A percentile compares a stretch with the other conserved stretches of the same genome.
Evolutionary conservation across 2,329 filamentous ascomycete genomes (phyloP).

Genomic region (Curvularia lunata): DNA sequence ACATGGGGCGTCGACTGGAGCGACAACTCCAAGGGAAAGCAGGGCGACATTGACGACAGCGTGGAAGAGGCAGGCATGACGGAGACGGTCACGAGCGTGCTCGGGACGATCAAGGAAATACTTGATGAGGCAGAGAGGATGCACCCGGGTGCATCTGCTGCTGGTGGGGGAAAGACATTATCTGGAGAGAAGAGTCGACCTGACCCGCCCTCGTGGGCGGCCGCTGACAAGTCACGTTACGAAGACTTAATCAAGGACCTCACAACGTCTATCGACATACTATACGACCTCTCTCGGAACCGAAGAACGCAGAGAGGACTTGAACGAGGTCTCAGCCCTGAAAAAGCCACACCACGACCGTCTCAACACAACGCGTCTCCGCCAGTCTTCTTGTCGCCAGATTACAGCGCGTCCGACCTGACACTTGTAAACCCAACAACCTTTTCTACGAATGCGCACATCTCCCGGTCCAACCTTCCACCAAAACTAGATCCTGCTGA

Average conservation of each 20-base stretch:
- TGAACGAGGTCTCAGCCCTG: conserved; percentile 25
- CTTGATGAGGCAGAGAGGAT: conserved; percentile 77
- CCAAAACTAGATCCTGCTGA: conserved; percentile 53
- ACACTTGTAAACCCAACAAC: conserved; percentile 54
- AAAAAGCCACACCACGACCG: conserved; percentile 30
- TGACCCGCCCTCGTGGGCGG: conserved; percentile 51
- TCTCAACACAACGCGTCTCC: conserved; percentile 22
- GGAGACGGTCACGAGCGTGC: conserved; percentile 78
- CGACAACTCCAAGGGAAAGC: conserved; percentile 64
- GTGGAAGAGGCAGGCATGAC: conserved; percentile 71
- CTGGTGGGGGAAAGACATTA: conserved; percentile 40
- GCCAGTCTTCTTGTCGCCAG: conserved; percentile 40
- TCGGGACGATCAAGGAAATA: conserved; percentile 81
- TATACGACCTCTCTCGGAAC: conserved; percentile 77
- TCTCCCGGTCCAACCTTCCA: conserved; percentile 44
- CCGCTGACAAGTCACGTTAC: conserved; percentile 76
- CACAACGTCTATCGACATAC: conserved; percentile 77
- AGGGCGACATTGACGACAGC: conserved; percentile 75
- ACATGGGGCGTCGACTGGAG: conserved; percentile 85
- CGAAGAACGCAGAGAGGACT: conserved; percentile 54
- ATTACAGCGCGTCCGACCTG: conserved; percentile 51
- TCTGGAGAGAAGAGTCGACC: conserved; percentile 47
- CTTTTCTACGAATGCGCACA: conserved; percentile 33
- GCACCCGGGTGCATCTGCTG: conserved; percentile 59
- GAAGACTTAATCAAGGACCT: conserved; percentile 76